Percentiles rank a stretch among this genome's conserved stretches.
phyloP scores from a whole-genome alignment of 441 rosid species.

The Corymbia calophylla region DNA sequence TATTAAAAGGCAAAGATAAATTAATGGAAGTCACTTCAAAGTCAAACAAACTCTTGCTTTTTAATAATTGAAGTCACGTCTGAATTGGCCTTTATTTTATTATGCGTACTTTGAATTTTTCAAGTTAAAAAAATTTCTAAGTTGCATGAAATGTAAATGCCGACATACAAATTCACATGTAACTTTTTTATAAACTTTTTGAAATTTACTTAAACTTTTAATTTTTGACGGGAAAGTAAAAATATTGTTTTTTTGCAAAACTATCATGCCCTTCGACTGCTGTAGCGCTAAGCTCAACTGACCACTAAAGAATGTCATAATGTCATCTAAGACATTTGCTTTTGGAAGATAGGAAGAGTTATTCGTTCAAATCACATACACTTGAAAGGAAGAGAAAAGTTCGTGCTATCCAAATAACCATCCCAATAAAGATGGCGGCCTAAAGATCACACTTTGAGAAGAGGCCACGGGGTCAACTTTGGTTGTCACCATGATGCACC shows the following conservation, averaged over 20 bases:
- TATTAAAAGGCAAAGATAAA: neutral
- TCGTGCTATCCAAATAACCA: neutral
- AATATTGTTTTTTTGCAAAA: neutral
- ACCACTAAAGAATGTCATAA: neutral
- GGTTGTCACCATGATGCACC: neutral
- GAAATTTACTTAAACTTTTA: neutral
- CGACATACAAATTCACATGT: neutral
- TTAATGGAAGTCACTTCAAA: neutral
- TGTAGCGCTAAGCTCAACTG: neutral
- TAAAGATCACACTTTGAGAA: neutral
- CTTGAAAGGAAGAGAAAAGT: neutral
- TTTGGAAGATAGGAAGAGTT: neutral
- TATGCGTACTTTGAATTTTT: neutral
- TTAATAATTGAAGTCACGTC: neutral
- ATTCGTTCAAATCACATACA: neutral
- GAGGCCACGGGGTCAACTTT: neutral
- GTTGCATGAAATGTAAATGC: neutral
- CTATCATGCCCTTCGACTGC: neutral
- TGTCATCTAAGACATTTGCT: neutral
- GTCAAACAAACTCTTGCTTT: neutral
- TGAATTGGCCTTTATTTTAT: neutral
- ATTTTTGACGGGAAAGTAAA: neutral
- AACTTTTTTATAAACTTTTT: neutral
- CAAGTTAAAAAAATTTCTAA: neutral
- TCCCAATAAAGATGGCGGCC: neutral